Base-by-base conservation (phyloP, 495 filamentous ascomycete species). In the Astrothelium macrocarpum region DNA sequence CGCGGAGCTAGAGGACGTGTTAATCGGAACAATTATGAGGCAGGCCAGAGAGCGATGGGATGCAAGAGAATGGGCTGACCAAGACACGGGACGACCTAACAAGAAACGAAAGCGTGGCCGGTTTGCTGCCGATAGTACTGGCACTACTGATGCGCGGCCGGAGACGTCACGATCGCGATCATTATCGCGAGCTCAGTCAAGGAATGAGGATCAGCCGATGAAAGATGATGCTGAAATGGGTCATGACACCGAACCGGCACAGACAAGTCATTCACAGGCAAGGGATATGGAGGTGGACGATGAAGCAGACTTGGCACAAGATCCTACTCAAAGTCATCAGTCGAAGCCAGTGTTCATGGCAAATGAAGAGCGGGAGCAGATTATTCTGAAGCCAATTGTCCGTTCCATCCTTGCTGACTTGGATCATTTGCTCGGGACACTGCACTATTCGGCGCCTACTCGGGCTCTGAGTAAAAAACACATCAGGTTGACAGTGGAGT, bases 361-460 rank as follows among this genome's bases (percentile, higher is more conserved):
- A 5, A 84, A 89, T 62, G 90, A 93, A 56, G 85, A 87, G 10
- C 67, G 74, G 46, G 85, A 87, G 4, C 74, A 79, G 36, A 69
- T 66, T 4, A 77, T 91, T 39, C 70, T 93, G 23, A 80, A 81
- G 11, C 88, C 90, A 0, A 78, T 82, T 1, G 75, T 85, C 5
- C 80, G 85, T 12, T 83, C 85, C 66, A 80, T 91, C 10, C 78
- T 94, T 25, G 69, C 79, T 0, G 78, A 84, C 28, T 66, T 95
- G 4, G 89, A 94, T 64, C 74, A 77, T 2, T 77, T 91, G 0
- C 79, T 95, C 2, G 76, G 76, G 20, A 80, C 83, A 1, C 78
- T 96, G 0, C 89, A 90, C 67, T 28, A 56, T 28, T n/a, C 49
- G 10, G 25, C 45, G 16, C 18, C 1, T 20, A n/a, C 16, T 5